Base-by-base conservation (phyloP, 2,329 filamentous ascomycete species). In the Penicillium sp. region DNA sequence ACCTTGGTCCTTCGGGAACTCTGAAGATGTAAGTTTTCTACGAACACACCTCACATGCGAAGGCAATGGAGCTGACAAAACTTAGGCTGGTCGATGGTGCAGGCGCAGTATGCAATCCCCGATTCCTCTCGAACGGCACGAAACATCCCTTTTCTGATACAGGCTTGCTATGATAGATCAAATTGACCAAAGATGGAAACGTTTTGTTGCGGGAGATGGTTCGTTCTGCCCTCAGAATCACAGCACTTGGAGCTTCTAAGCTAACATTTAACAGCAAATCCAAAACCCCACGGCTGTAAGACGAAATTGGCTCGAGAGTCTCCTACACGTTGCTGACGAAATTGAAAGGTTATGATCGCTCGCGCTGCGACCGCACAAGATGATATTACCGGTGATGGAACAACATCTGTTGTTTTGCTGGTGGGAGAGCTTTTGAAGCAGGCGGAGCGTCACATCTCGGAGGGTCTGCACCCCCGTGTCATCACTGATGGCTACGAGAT, bases 401-500 rank as follows among this genome's bases (percentile, higher is more conserved):
- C 94, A 69, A 99, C 94, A 42, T 97, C 92, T 47, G 93, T 97
- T 31, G 94, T 99, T 52, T 81, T 99, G 69, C 80, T 97, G 75
- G 93, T 99, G 51, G 94, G 94, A 75, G 94, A 99, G 82, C 86
- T 99, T 60, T 80, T 99, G 73, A 99, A 97, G 84, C 94, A 99
- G 81, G 94, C 94, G 59, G 90, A 97, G 76, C 86, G 94, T 76
- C 92, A 96, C 77, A 97, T 99, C 72, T 87, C 90, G 13, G 94
- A 99, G 78, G 94, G 94, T n/a, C 82, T 99, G 64, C 94, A 99
- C 78, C 94, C 94, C 49, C 86, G 94, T 69, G 92, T 99, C 64
- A 93, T 99, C 75, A 97, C 93, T 38, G 94, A 99, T 73, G 94
- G 94, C 12, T 99, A 96, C 73, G 94, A 99, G 76, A 89, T 97